These are phyloP conservation scores for Picea sitchensis DNA, from an alignment of 75 land plant genomes.

Conservation along the genomic window DNA sequence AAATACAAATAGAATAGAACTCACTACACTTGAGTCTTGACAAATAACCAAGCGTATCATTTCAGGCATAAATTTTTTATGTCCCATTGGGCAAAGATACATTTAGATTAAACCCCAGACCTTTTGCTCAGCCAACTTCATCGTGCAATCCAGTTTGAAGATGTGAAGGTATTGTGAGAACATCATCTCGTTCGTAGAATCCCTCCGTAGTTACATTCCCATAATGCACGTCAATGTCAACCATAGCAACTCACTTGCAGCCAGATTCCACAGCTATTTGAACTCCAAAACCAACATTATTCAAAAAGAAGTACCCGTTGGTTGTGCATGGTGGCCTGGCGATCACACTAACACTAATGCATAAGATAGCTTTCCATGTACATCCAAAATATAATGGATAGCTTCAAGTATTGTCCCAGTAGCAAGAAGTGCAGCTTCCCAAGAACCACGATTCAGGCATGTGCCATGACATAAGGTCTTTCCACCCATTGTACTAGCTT, in stretches of 20 bases:
- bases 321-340: constrained; percentile 97
- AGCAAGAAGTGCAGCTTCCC: constrained; percentile 81
- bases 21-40: constrained; percentile 87
- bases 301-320: constrained; percentile 88
- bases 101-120: constrained; percentile 78
- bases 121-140: constrained; percentile 71
- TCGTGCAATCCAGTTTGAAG: constrained; percentile 64
- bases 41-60: constrained; percentile 71
- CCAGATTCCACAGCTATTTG: constrained; percentile 59
- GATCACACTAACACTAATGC: constrained; percentile 88
- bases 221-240: constrained; percentile 92
- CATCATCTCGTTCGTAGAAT: constrained; percentile 61
- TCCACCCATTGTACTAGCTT: constrained; percentile 59
- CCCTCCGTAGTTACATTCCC: constrained; percentile 95
- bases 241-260: constrained; percentile 54
- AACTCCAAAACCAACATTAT: constrained; percentile 87
- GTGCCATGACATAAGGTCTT: constrained; percentile 59
- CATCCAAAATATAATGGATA: constrained; percentile 67
- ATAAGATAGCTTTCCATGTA: constrained; percentile 65
- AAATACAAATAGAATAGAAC: constrained; percentile 9
- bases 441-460: constrained; percentile 75
- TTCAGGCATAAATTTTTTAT: constrained; percentile 54
- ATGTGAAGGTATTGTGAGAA: constrained; percentile 83
- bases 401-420: constrained; percentile 83
- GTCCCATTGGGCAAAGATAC: constrained; percentile 85